Base-by-base conservation (phyloP, 2,329 filamentous ascomycete species). In the Metarhizium guizhouense region DNA sequence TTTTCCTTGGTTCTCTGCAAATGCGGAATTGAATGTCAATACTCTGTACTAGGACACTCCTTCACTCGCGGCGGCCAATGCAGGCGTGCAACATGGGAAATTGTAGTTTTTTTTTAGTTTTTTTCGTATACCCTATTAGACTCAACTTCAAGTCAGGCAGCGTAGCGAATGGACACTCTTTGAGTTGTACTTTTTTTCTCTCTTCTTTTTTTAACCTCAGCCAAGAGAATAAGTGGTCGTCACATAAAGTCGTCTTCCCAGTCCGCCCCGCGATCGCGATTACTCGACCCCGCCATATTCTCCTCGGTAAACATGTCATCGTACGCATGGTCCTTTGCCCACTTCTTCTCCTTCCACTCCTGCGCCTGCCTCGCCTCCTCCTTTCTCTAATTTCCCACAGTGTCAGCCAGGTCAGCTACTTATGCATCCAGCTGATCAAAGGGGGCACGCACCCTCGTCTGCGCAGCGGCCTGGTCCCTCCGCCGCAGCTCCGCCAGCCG, bases 271-370 rank as follows among this genome's bases (percentile, higher is more conserved):
- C 90, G 82, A 66, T 96, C 85, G 72, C 96, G 89, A 71, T 99
- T 99, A 74, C 86, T 96, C 55, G 84, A 84, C 25, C 71, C 74
- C 47, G 84, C 84, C 75, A 95, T 79, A 64, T 88, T 87, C 56
- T 96, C 89, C 54, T 95, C 90, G 4, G 82, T 84, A 70, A 96
- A 91, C 54, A 96, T 72, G 50, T 96, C 91, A 68, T 97, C 94
- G 70, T 99, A 99, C 2, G 92, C 93, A 73, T 99, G 93, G n/a
- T 96, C 91, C 73, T 94, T 94, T 72, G 95, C 90, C 80, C 85
- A 95, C 71, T 95, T 95, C 73, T 93, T 83, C 72, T 95, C 87
- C 71, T 90, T 88, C 61, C 90, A 81, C 75, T 96, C 90, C 70
- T 90, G 86, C 52, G 85, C 82, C 50, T 91, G 69, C 42, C 77